These are phyloP conservation scores for Metschnikowia amazonensis DNA, from an alignment of 805 yeast species.

Conservation along the genomic window DNA sequence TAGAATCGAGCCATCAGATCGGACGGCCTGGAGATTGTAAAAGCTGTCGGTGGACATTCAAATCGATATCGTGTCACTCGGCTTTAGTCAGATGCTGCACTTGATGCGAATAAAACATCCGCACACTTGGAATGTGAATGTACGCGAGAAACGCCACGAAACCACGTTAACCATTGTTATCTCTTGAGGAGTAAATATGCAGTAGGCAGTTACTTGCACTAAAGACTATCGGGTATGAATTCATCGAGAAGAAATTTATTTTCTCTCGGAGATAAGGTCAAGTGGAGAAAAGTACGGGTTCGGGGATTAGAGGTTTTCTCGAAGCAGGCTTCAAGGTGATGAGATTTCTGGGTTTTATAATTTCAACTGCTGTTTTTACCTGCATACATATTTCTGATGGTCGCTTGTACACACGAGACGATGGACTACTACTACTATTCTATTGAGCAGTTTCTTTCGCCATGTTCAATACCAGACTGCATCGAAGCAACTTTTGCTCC, in stretches of 20 bases:
- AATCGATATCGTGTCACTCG: neutral
- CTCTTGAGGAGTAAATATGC: neutral
- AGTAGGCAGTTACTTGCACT: too few relatives aligned
- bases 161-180: neutral
- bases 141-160: neutral
- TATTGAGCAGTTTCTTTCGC: neutral
- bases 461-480: neutral
- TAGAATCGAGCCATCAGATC: conserved; percentile 5
- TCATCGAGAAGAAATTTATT: too few relatives aligned
- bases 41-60: conserved; percentile 2
- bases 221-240: too few relatives aligned
- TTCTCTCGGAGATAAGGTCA: neutral
- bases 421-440: neutral
- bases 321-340: neutral
- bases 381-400: neutral
- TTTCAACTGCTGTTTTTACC: too few relatives aligned
- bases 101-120: conserved; percentile 3
- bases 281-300: neutral
- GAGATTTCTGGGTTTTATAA: neutral
- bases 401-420: neutral
- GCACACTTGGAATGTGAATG: neutral
- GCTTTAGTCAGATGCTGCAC: neutral
- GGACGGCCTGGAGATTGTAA: conserved; percentile 4
- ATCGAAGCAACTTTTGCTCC: neutral
- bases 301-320: neutral